phyloP scores from a whole-genome alignment of 225 moss, liverwort and hornwort genomes.

The Climacium dendroides region DNA sequence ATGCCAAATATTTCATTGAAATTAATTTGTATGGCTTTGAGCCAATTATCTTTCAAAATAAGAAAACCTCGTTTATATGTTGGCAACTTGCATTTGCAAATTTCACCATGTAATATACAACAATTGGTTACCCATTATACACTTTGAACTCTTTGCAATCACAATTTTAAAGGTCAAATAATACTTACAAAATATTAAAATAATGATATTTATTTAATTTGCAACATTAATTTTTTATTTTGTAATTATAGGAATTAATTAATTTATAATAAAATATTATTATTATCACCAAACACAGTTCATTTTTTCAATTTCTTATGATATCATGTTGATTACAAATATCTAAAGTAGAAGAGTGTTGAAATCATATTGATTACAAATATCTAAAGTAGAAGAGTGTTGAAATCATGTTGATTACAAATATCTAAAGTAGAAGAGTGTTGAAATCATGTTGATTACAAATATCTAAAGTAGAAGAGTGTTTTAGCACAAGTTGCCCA shows the following conservation, averaged over 20 bases:
- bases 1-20: neutral
- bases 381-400: neutral
- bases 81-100: neutral
- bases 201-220: neutral
- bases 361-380: too few relatives aligned
- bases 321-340: neutral
- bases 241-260: neutral
- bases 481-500: accelerated
- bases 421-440: too few relatives aligned
- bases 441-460: neutral
- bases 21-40: neutral
- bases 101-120: neutral
- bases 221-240: neutral
- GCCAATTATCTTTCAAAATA: neutral
- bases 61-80: accelerated
- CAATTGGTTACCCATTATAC: neutral
- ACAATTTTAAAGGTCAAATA: neutral
- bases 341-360: neutral
- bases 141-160: neutral
- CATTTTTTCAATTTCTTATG: neutral
- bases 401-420: neutral
- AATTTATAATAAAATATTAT: neutral
- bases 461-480: neutral
- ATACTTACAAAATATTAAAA: neutral
- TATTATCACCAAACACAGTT: neutral